A percentile compares a stretch with the other conserved stretches of the same genome.
Evolutionary conservation across 2,329 filamentous ascomycete species (phyloP).

Genomic region (Talaromyces albobiverticillius): DNA sequence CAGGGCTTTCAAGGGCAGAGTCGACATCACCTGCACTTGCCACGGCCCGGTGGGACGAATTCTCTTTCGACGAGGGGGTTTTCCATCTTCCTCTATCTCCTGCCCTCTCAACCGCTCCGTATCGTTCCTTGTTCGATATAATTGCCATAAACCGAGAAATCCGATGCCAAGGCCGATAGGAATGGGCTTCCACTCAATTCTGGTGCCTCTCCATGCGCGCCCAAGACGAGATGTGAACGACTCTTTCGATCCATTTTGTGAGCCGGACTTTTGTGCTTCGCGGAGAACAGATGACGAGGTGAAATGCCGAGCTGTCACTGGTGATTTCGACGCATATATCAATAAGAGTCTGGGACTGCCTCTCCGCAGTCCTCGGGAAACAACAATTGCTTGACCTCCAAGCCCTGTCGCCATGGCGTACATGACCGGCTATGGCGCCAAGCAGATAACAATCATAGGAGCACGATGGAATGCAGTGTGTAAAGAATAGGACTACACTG

Average conservation of each 20-base stretch:
- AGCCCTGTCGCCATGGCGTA: conserved; percentile 9
- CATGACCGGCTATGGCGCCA: not conserved
- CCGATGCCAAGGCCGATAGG: conserved; percentile 81
- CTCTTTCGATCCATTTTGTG: conserved; percentile 41
- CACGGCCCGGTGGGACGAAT: conserved; percentile 83
- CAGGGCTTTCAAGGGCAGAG: conserved; percentile 83
- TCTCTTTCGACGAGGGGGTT: conserved; percentile 53
- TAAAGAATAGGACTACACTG: not conserved
- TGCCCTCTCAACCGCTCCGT: conserved; percentile 47
- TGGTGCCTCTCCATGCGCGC: conserved; percentile 60
- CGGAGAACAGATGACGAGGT: conserved; percentile 40
- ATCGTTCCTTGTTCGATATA: conserved; percentile 67
- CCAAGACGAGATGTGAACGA: conserved; percentile 58
- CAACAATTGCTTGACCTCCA: conserved; percentile 9
- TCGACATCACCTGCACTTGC: conserved; percentile 93
- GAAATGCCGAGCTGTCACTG: conserved; percentile 22
- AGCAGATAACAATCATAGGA: not conserved
- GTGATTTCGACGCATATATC: too few relatives aligned
- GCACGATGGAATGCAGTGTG: not conserved
- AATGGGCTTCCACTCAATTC: conserved; percentile 85
- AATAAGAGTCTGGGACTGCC: conserved; percentile 18
- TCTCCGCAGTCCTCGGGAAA: conserved; percentile 20
- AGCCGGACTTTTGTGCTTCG: conserved; percentile 35
- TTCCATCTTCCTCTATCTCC: conserved; percentile 34
- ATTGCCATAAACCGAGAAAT: conserved; percentile 77